phyloP scores from a whole-genome alignment of 371 early-diverging fungal genomes.

The Fennellomyces sp. region DNA sequence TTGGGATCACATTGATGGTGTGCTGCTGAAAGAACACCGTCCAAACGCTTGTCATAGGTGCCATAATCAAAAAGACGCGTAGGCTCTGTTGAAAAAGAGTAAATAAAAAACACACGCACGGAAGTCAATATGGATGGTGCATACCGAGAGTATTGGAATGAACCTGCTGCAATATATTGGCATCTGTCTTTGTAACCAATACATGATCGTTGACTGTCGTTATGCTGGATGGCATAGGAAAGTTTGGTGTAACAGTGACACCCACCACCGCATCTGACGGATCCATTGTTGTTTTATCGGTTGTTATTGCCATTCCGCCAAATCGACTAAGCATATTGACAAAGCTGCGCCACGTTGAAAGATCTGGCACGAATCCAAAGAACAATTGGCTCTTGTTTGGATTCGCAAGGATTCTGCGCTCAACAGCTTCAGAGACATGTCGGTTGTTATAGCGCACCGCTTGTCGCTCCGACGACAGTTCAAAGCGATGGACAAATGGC shows the following conservation, averaged over 20 bases:
- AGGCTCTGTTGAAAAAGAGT: constrained; percentile 39
- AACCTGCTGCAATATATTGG: constrained; percentile 59
- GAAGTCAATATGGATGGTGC: neutral
- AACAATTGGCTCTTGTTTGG: constrained; percentile 5
- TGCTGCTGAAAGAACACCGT: constrained; percentile 54
- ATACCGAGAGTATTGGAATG: constrained; percentile 62
- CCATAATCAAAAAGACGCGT: constrained; percentile 50
- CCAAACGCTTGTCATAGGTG: constrained; percentile 38
- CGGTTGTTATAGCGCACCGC: constrained; percentile 34
- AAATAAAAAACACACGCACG: neutral
- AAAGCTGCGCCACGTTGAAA: neutral
- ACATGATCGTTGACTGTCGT: constrained; percentile 6
- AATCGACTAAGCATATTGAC: neutral
- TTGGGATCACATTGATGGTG: constrained; percentile 59
- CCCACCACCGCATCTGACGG: constrained; percentile 35
- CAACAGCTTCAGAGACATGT: constrained; percentile 16
- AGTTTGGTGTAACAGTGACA: constrained; percentile 61
- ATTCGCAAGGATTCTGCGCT: neutral
- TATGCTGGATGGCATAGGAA: constrained; percentile 31
- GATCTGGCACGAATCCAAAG: constrained; percentile 26
- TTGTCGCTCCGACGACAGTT: constrained; percentile 23
- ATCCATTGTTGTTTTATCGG: neutral
- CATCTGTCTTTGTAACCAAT: constrained; percentile 62
- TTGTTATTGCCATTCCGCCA: neutral
- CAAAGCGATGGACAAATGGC: constrained; percentile 42